Conservation (phyloP, 1,284 basidiomycete species). For the Leccinum pseudoinsigne region DNA sequence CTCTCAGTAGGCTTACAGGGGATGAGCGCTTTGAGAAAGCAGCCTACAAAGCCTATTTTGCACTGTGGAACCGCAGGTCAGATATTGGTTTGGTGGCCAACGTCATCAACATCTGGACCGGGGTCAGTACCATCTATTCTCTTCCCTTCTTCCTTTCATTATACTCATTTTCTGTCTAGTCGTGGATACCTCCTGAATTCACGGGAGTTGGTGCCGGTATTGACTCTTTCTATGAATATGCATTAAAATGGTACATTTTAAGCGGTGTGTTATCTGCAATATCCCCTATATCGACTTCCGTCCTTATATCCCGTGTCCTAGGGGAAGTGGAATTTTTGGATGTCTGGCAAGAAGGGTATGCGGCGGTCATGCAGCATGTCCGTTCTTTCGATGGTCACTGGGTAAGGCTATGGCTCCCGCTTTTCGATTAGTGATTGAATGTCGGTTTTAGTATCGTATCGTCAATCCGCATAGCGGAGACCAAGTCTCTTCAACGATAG, state of each 20-base stretch:
- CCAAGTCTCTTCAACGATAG: slow-evolving; percentile 67
- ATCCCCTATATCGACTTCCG: neutral
- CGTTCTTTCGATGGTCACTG: slow-evolving; percentile 84
- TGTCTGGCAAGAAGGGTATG: slow-evolving; percentile 91
- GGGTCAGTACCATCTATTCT: slow-evolving; percentile 48
- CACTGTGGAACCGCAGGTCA: slow-evolving; percentile 87
- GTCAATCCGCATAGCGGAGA: slow-evolving; percentile 81
- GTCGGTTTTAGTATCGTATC: slow-evolving; percentile 62
- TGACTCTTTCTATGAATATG: slow-evolving; percentile 94
- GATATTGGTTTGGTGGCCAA: slow-evolving; percentile 85
- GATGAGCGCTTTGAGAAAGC: slow-evolving; percentile 86
- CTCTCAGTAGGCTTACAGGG: slow-evolving; percentile 84
- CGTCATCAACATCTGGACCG: slow-evolving; percentile 78
- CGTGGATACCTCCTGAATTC: slow-evolving; percentile 72
- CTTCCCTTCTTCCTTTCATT: slow-evolving; percentile 1
- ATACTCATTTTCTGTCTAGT: slow-evolving; percentile 36
- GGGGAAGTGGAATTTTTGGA: slow-evolving; percentile 88
- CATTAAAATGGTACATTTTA: slow-evolving; percentile 86
- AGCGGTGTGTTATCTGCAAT: slow-evolving; percentile 57
- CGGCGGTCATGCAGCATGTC: slow-evolving; percentile 84
- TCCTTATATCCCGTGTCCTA: slow-evolving; percentile 30
- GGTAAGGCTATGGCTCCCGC: slow-evolving; percentile 45
- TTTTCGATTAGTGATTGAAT: slow-evolving; percentile 2
- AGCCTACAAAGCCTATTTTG: slow-evolving; percentile 85
- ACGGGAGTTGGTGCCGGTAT: slow-evolving; percentile 89